A percentile compares a stretch with the other conserved stretches of the same genome.
phyloP scores from a whole-genome alignment of 768 basidiomycete genomes.

The Rhizopogon sp. region DNA sequence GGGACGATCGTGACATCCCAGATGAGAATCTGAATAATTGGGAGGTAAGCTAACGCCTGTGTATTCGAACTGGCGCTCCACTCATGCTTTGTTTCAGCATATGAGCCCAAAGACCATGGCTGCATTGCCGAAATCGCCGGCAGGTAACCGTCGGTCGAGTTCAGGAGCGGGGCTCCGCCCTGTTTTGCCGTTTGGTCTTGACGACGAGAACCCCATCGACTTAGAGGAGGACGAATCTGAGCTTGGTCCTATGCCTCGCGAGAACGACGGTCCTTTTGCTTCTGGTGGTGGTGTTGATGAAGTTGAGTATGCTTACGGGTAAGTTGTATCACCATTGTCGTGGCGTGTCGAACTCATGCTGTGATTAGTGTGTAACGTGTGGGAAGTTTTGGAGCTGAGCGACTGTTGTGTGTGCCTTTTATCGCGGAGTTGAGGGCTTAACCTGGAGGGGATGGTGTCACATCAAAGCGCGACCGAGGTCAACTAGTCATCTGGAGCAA shows the following conservation, averaged over 20 bases:
- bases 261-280: slow-evolving; percentile 67
- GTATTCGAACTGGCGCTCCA: slow-evolving; percentile 1
- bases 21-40: slow-evolving; percentile 92
- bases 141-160: slow-evolving; percentile 74
- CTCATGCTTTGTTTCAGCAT: slow-evolving; percentile 48
- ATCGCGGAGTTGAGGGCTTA: too few species aligned
- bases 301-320: slow-evolving; percentile 87
- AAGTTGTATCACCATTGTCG: slow-evolving; percentile 22
- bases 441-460: too few species aligned
- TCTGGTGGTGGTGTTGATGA: slow-evolving; percentile 84
- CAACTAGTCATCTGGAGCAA: too few species aligned
- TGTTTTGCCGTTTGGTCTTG: slow-evolving; percentile 70
- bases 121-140: slow-evolving; percentile 87
- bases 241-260: slow-evolving; percentile 72
- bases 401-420: not conserved
- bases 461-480: too few species aligned
- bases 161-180: slow-evolving; percentile 83
- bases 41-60: slow-evolving; percentile 61
- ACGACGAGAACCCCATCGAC: slow-evolving; percentile 71
- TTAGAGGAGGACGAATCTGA: slow-evolving; percentile 69
- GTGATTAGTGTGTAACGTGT: slow-evolving; percentile 16
- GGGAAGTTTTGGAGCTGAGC: not conserved
- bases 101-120: slow-evolving; percentile 97
- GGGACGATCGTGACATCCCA: slow-evolving; percentile 55
- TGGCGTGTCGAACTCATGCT: slow-evolving; percentile 6